Evolutionary conservation across 108 stramenopile species (phyloP).

Genomic region (Pseudonitzschia pungens): DNA sequence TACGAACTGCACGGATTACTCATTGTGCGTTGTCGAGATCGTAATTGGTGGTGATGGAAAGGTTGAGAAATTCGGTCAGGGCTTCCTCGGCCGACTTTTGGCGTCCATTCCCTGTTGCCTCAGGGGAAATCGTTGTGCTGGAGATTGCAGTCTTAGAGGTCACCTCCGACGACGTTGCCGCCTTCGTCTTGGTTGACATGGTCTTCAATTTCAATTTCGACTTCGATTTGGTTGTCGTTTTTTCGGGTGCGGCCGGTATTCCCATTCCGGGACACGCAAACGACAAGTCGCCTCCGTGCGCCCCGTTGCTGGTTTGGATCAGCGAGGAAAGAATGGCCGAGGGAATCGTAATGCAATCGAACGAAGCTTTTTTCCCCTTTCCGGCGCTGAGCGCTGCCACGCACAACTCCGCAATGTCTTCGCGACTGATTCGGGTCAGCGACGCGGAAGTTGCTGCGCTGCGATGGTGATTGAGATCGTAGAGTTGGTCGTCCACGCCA

Average conservation of each 20-base stretch:
- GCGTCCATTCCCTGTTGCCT: neutral
- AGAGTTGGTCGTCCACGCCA: constrained; percentile 78
- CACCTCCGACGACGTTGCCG: neutral
- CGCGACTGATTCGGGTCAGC: constrained; percentile 57
- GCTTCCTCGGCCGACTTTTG: constrained; percentile 47
- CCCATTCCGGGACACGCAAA: neutral
- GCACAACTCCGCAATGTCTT: constrained; percentile 83
- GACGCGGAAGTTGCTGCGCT: constrained; percentile 22
- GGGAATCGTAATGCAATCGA: constrained; percentile 57
- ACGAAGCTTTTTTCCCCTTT: constrained; percentile 46
- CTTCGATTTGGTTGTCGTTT: neutral
- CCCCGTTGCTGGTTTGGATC: neutral
- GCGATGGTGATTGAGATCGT: constrained; percentile 9
- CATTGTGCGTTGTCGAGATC: constrained; percentile 6
- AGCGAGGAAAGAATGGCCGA: neutral
- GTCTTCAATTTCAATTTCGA: neutral
- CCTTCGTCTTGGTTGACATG: neutral
- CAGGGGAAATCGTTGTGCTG: neutral
- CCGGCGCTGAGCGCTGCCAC: constrained; percentile 60
- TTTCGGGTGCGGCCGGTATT: neutral
- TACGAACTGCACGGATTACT: neutral
- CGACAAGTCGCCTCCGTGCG: neutral
- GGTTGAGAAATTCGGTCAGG: constrained; percentile 44
- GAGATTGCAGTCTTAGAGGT: neutral
- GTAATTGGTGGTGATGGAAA: constrained; percentile 52